Conservation (phyloP, 345 rosid species). For the Syzygium aqueum region DNA sequence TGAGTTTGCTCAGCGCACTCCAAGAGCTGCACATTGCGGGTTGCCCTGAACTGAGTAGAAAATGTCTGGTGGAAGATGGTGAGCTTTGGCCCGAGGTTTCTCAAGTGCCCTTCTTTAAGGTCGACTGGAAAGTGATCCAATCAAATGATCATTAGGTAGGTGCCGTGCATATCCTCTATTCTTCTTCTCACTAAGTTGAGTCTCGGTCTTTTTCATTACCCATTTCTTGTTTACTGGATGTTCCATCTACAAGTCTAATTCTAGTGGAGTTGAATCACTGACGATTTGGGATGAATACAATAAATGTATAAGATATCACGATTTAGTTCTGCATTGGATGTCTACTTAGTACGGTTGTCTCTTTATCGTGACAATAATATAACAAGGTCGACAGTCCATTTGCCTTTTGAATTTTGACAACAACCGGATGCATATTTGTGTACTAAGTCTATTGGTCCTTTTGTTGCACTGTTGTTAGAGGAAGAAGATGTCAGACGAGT, state of each 20-base stretch:
- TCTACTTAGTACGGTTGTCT: not conserved
- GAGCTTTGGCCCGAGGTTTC: not conserved
- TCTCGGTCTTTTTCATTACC: not conserved
- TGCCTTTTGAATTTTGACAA: not conserved
- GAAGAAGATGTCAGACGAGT: not conserved
- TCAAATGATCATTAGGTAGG: not conserved
- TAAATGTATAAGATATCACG: not conserved
- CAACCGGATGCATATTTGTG: not conserved
- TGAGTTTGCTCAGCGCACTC: not conserved
- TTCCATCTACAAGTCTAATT: not conserved
- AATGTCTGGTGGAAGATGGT: not conserved
- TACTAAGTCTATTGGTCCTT: not conserved
- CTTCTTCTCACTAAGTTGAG: not conserved
- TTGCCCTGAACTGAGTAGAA: not conserved
- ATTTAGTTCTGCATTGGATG: not conserved
- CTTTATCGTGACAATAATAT: not conserved
- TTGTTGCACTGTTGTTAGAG: not conserved
- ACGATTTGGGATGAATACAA: not conserved
- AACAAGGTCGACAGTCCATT: not conserved
- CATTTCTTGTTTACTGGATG: not conserved
- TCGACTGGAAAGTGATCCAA: not conserved
- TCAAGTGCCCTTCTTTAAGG: not conserved
- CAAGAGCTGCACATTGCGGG: not conserved
- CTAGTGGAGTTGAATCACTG: not conserved
- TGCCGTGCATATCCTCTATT: not conserved